Base-by-base conservation (phyloP, 257 asterid genomes). In the Nicotiana tomentosiformis region DNA sequence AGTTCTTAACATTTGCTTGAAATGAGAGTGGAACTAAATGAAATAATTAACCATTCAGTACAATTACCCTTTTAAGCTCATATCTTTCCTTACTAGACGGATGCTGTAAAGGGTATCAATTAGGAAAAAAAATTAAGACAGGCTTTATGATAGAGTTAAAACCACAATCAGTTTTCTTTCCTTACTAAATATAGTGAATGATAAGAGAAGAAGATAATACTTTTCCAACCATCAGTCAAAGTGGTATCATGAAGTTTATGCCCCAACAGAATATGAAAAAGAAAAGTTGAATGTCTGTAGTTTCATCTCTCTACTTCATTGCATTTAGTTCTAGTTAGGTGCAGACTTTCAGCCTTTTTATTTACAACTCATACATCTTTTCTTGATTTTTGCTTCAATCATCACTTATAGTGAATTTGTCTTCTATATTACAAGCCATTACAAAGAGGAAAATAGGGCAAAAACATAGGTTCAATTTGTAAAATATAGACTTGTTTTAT, bases 1-100 rank as follows among this genome's bases (percentile, higher is more conserved):
- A 37, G 9, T 37, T 37, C 46, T 26, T 30, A 30, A 39, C 86
- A 87, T 58, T 84, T 43, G 10, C 66, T 33, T 53, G 77, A 55
- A n/a, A 55, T 85, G 39, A 92, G 69, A 11, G 39, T 29, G 39
- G 37, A 65, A 14, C 20, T 3, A 66, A 66, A 66, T 66, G 20
- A 66, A 32, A 32, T 66, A 66, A 32, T 10, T 16, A 66, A 66
- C 23, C 46, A 66, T 32, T 15, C 23, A 15, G 74, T 32, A 32
- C 11, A 66, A 30, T 66, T 30, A 66, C 12, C n/a, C 74, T 66
- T 66, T 32, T 15, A 66, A 66, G 14, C 74, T 66, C 74, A 6
- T 16, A 7, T 32, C 46, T 65, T 66, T 66, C 16, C 74, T 66
- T 66, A 30, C 43, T 14, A 30, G 43, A 30, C 20, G 39, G 43